A percentile compares a stretch with the other conserved stretches of the same genome.
Conservation (phyloP, 805 yeast genomes). For the Metschnikowia baotianmanensis region DNA sequence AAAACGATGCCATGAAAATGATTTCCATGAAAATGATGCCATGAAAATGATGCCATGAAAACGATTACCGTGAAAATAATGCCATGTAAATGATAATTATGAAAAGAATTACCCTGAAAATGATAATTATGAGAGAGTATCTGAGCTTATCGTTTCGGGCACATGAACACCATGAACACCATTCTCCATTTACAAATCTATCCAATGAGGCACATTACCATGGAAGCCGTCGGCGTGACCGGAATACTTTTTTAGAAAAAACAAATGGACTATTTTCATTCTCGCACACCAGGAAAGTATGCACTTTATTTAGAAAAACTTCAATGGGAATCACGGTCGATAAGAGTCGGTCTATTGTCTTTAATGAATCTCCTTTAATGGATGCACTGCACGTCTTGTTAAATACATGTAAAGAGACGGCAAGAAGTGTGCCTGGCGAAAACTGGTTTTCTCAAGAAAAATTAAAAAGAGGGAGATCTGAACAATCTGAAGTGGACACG, state of each 20-base stretch:
- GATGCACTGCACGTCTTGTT: slow-evolving; percentile 13
- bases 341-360: slow-evolving; percentile 13
- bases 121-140: background rate
- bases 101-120: slow-evolving; percentile 13
- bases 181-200: background rate
- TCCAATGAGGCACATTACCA: background rate
- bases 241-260: slow-evolving; percentile 2
- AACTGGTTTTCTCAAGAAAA: slow-evolving; percentile 15
- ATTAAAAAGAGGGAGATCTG: too few relatives aligned
- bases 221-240: slow-evolving; percentile 16
- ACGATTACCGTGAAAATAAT: too few relatives aligned
- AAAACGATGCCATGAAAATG: too few relatives aligned
- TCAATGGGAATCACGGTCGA: slow-evolving; percentile 26
- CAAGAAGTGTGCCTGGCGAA: slow-evolving; percentile 18
- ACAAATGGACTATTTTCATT: slow-evolving; percentile 3
- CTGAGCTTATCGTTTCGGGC: background rate
- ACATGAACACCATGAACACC: background rate
- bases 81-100: too few relatives aligned
- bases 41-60: too few relatives aligned
- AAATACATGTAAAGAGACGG: slow-evolving; percentile 14
- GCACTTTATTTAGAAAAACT: slow-evolving; percentile 69
- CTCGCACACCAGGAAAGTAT: slow-evolving; percentile 50
- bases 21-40: too few relatives aligned
- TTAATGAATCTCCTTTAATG: slow-evolving; percentile 11
- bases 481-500: too few relatives aligned